phyloP scores from a whole-genome alignment of 345 rosid species.

The Cochlearia excelsa region DNA sequence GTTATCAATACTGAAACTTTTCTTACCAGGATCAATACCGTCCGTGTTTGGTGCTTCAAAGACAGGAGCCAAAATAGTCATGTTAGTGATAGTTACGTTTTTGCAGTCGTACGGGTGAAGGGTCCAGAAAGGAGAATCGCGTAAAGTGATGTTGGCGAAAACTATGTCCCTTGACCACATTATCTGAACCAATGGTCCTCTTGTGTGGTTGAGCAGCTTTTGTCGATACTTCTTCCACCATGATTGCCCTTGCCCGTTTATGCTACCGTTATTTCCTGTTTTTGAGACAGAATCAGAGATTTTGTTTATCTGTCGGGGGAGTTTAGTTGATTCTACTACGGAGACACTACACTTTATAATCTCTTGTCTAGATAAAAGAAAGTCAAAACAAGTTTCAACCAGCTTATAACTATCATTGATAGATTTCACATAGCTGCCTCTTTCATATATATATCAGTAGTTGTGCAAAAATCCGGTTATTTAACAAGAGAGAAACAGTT shows the following conservation, averaged over 20 bases:
- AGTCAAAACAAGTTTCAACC: constrained; percentile 12
- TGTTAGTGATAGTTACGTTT: constrained; percentile 64
- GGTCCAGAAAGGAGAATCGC: constrained; percentile 95
- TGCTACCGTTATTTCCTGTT: constrained; percentile 86
- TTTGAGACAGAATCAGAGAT: constrained; percentile 7
- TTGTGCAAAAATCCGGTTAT: too few relatives aligned
- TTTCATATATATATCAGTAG: too few relatives aligned
- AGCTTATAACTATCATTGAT: not conserved
- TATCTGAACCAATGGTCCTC: constrained; percentile 87
- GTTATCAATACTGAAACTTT: not conserved
- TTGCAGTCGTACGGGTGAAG: constrained; percentile 95
- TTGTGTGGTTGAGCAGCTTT: constrained; percentile 83
- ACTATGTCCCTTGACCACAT: constrained; percentile 84
- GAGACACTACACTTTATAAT: not conserved
- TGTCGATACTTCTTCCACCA: constrained; percentile 92
- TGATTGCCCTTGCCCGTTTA: constrained; percentile 80
- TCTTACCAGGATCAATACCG: constrained; percentile 94
- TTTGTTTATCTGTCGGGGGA: not conserved
- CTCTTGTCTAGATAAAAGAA: constrained; percentile 7
- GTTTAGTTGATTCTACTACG: not conserved
- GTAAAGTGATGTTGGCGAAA: constrained; percentile 70
- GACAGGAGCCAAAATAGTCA: constrained; percentile 76
- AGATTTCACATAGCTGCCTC: too few relatives aligned
- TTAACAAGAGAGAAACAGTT: not conserved
- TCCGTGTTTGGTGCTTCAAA: constrained; percentile 86